phyloP scores from a whole-genome alignment of 768 basidiomycete genomes.

The Naganishia friedmannii region DNA sequence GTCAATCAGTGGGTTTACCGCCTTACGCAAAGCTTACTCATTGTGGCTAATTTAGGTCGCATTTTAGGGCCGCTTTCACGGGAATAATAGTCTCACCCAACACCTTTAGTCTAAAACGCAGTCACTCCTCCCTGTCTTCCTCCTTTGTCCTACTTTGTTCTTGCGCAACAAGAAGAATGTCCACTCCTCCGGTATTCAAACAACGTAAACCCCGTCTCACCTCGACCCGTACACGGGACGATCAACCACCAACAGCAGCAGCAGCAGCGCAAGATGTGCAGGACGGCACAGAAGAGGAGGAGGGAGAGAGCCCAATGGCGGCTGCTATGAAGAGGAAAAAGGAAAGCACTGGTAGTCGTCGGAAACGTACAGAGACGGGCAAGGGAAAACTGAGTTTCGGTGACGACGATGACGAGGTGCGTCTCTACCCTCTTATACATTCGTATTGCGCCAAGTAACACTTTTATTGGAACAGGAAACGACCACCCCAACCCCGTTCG shows the following conservation, averaged over 20 bases:
- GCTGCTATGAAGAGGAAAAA: constrained; percentile 48
- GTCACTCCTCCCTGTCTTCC: not conserved
- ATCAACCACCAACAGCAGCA: not conserved
- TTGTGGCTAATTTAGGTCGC: too few relatives aligned
- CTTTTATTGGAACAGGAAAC: not conserved
- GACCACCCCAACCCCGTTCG: constrained; percentile 36
- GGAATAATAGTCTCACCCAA: too few relatives aligned
- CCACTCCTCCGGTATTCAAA: constrained; percentile 3
- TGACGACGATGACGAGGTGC: constrained; percentile 39
- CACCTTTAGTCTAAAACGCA: too few relatives aligned
- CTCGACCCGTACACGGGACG: not conserved
- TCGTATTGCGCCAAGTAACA: too few relatives aligned
- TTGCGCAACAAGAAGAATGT: not conserved
- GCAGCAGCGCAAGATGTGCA: not conserved
- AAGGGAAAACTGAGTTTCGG: constrained; percentile 47
- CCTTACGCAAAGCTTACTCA: too few relatives aligned
- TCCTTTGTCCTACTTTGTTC: not conserved
- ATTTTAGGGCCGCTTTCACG: too few relatives aligned
- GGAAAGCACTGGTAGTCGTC: constrained; percentile 34
- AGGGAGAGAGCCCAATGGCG: constrained; percentile 33
- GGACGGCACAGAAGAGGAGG: constrained; percentile 35
- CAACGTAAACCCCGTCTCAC: constrained; percentile 4
- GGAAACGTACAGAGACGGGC: constrained; percentile 22
- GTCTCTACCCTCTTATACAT: not conserved
- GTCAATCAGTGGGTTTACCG: too few relatives aligned